Conservation (phyloP, 1,139 yeast species). For the Geotrichum cucujoidarum region DNA sequence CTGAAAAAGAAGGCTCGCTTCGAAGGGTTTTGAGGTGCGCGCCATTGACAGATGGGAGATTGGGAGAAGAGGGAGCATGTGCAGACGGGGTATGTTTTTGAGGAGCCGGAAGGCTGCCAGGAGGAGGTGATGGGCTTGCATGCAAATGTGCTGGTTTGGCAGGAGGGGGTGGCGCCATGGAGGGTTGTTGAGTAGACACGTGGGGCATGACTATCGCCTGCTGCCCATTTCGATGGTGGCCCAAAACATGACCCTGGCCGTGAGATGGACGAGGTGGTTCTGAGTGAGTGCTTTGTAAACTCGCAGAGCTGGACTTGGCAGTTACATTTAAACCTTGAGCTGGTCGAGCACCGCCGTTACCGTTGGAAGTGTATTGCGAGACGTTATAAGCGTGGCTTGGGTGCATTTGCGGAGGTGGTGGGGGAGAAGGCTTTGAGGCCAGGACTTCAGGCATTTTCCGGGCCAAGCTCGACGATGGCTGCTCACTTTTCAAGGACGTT, state of each 20-base stretch:
- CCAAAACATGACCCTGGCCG: not conserved
- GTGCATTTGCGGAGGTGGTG: conserved; percentile 13
- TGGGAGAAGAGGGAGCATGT: not conserved
- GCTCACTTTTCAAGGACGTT: not conserved
- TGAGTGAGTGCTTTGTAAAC: not conserved
- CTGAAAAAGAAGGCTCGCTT: no score
- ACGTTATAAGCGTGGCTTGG: conserved; percentile 8
- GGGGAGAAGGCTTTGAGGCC: conserved; percentile 7
- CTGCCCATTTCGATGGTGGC: not conserved
- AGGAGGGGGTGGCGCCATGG: conserved; percentile 12
- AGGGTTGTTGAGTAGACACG: not conserved
- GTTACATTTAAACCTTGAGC: no score
- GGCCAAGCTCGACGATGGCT: not conserved
- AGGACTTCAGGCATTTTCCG: not conserved
- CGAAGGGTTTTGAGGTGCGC: no score
- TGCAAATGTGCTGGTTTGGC: conserved; percentile 15
- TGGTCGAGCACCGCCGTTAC: not conserved
- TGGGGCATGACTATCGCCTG: not conserved
- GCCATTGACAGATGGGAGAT: no score
- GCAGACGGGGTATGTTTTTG: no score
- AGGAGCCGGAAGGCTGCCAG: no score
- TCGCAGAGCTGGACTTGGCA: not conserved
- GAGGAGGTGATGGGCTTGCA: conserved; percentile 4
- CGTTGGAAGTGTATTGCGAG: not conserved
- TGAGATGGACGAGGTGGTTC: not conserved